Conservation (phyloP, 176 grass and related monocot species). For the Pharus latifolius region DNA sequence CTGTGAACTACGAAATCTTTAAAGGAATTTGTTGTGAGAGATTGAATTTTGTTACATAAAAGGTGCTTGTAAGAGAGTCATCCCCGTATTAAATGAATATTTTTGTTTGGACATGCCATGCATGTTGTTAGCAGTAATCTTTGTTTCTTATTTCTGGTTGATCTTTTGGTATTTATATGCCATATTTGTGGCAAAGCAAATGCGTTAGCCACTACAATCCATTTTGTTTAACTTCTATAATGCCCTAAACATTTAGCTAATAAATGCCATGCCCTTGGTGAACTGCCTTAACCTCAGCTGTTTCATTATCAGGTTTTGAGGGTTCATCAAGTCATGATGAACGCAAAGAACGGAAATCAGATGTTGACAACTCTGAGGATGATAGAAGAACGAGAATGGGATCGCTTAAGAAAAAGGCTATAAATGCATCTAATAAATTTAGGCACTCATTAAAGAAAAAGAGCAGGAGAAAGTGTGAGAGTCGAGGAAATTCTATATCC, state of each 20-base stretch:
- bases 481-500: conserved; percentile 29
- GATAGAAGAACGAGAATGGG: conserved; percentile 47
- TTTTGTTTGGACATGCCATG: too few species aligned
- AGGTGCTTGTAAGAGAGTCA: too few species aligned
- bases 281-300: neutral
- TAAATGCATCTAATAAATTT: conserved; percentile 41
- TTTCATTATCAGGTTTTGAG: conserved; percentile 29
- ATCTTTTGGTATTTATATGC: neutral
- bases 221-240: neutral
- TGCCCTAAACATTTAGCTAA: neutral
- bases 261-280: neutral
- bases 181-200: neutral
- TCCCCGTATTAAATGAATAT: too few species aligned
- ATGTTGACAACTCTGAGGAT: conserved; percentile 47
- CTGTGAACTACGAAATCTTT: too few species aligned
- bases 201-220: neutral
- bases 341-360: conserved; percentile 39
- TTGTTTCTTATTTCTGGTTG: neutral
- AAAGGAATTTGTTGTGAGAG: too few species aligned
- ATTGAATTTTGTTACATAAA: too few species aligned
- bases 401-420: conserved; percentile 46
- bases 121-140: too few species aligned
- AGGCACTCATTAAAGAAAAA: conserved; percentile 48
- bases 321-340: conserved; percentile 46
- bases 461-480: conserved; percentile 28